Percentiles rank a stretch among this genome's conserved stretches.
Evolutionary conservation across 2,329 filamentous ascomycete species (phyloP).

Genomic region (Apiospora marii): DNA sequence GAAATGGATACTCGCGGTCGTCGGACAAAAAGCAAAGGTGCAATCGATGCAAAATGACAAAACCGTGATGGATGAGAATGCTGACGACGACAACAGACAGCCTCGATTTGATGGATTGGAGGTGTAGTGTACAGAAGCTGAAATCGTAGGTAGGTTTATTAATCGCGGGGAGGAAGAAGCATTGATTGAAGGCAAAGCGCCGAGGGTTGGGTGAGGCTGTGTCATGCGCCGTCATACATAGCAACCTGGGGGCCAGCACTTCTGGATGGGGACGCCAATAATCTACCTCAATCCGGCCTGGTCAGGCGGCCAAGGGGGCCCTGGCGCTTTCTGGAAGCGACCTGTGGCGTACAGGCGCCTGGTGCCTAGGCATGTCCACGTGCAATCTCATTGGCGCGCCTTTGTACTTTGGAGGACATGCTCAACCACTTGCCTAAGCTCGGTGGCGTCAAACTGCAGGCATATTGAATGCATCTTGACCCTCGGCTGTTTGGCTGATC

Average conservation of each 20-base stretch:
- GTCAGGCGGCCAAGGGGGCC: neutral
- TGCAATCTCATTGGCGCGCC: neutral
- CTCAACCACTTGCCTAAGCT: neutral
- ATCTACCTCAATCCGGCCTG: conserved; percentile 1
- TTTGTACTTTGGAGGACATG: neutral
- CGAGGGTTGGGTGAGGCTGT: neutral
- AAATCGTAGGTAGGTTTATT: neutral
- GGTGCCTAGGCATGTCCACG: neutral
- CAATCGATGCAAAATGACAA: conserved; percentile 2
- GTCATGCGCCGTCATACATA: conserved; percentile 16
- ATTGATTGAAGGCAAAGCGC: neutral
- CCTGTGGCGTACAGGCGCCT: neutral
- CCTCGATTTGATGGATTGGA: neutral
- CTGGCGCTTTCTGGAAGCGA: neutral
- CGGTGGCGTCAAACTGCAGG: neutral
- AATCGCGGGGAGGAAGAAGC: conserved; percentile 1
- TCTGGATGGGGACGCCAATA: neutral
- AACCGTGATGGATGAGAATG: neutral
- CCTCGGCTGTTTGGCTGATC: neutral
- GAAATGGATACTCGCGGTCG: neutral
- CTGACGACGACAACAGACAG: neutral
- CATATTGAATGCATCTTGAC: neutral
- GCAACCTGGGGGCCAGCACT: neutral
- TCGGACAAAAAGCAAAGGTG: neutral
- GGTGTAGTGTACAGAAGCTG: neutral